Evolutionary conservation across 495 filamentous ascomycete species (phyloP), one percentile per base, ranked within the genome.

Genomic region (Pyrenopolyporus hunteri): DNA sequence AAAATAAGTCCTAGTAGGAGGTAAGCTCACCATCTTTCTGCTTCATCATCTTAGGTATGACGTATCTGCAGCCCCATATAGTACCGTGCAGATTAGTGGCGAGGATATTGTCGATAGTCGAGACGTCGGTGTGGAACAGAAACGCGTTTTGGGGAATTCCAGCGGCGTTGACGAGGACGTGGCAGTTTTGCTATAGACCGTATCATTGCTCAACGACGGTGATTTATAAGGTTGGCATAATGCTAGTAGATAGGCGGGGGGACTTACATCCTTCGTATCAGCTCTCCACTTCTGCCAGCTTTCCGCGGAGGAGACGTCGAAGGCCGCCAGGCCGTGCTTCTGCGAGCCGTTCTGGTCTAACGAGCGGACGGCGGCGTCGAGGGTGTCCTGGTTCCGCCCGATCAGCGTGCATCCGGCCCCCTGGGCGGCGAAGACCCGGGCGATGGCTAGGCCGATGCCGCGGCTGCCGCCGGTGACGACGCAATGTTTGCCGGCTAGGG

Each of bases 81-180:
- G 88, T 83, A 20, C 89, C 86, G 66, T 80, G 78, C 7, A 96
- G 81, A 68, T 96, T 96, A 31, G 85, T 90, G 1, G 75, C 67
- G 1, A 94, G 52, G 4, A 88, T 69, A 1, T 73, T 58, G 0
- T 84, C 73, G 26, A 89, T 71, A 0, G 78, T 69, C 0, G 56
- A 54, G 0, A 71, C 42, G 4, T 67, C 37, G 0, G 79, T 80
- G 5, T 71, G 73, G 17, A 84, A 67, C 2, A 93, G 78, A 1
- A 90, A 78, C 1, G 76, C 78, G 5, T 74, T 76, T 22, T 87
- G 83, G 1, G 86, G 78, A 10, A 90, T 74, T 11, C 91, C 91
- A 0, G 91, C 91, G 11, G 86, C 86, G 70, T 93, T 93, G 56
- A 93, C 76, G 4, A 93, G 83, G 42, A 91, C 77, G 66, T 92